Conservation (phyloP, 108 stramenopile genomes). For the Heterococcus sp. region DNA sequence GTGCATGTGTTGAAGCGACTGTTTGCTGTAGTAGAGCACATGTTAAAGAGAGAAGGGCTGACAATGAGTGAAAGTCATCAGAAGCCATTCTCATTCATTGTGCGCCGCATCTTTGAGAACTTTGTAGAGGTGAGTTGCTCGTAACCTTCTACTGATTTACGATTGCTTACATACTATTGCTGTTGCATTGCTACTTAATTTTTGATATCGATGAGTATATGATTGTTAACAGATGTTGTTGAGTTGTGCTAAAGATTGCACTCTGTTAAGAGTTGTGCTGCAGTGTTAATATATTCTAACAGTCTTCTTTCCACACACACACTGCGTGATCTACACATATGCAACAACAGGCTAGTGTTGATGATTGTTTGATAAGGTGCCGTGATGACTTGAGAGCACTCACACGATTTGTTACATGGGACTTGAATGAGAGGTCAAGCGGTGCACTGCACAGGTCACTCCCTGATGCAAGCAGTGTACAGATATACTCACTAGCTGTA, state of each 20-base stretch:
- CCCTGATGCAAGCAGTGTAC: slow-evolving; percentile 61
- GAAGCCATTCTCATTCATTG: slow-evolving; percentile 29
- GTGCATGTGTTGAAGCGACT: slow-evolving; percentile 80
- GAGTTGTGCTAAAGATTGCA: background rate
- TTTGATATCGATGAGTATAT: no score
- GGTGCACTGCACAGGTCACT: slow-evolving; percentile 74
- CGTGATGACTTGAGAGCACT: slow-evolving; percentile 78
- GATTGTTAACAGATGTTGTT: no score
- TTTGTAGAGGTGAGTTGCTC: slow-evolving; percentile 21
- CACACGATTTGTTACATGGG: slow-evolving; percentile 89
- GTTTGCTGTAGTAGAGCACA: slow-evolving; percentile 76
- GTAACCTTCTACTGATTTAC: background rate
- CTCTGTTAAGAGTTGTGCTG: background rate
- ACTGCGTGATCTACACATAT: no score
- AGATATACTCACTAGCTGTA: slow-evolving; percentile 53
- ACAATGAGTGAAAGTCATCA: slow-evolving; percentile 58
- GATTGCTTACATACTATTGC: background rate
- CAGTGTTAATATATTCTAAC: background rate
- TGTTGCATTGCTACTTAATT: background rate
- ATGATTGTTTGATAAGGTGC: slow-evolving; percentile 61
- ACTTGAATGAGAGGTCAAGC: slow-evolving; percentile 75
- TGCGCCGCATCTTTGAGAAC: background rate
- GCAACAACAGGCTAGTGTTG: slow-evolving; percentile 46
- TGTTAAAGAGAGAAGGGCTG: slow-evolving; percentile 72
- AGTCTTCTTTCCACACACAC: no score